Percentiles rank a stretch among this genome's conserved stretches.
phyloP scores from a whole-genome alignment of 192 early-diverging fungal genomes.

The Coemansia sp. region DNA sequence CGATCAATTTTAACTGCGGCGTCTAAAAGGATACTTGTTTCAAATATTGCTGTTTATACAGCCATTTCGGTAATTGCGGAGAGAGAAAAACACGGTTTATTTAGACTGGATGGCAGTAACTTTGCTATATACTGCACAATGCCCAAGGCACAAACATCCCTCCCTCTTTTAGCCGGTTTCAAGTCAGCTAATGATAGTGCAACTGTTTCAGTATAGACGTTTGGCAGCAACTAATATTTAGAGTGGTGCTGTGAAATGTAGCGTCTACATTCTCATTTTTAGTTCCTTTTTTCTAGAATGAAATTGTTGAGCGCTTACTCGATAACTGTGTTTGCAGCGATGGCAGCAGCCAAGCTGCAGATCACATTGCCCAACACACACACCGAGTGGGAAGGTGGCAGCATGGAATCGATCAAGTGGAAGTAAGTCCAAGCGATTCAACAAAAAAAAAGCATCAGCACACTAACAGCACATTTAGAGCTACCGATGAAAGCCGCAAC shows the following conservation, averaged over 20 bases:
- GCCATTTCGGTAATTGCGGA: neutral
- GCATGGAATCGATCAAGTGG: constrained; percentile 38
- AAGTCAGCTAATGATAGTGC: too few species aligned
- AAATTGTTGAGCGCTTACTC: constrained; percentile 12
- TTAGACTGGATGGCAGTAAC: neutral
- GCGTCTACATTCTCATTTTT: neutral
- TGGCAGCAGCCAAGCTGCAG: constrained; percentile 38
- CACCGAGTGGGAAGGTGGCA: constrained; percentile 46
- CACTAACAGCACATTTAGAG: constrained; percentile 11
- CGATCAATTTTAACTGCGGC: too few species aligned
- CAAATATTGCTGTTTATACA: too few species aligned
- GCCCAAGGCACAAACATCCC: too few species aligned
- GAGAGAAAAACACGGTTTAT: neutral
- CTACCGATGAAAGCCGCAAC: constrained; percentile 25
- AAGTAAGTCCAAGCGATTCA: constrained; percentile 28
- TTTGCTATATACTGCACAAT: too few species aligned
- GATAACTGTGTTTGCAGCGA: constrained; percentile 20
- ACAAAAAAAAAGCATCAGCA: too few species aligned
- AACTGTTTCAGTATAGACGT: too few species aligned
- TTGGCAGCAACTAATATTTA: too few species aligned
- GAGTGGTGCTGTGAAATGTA: too few species aligned
- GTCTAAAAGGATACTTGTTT: neutral
- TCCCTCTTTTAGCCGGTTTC: too few species aligned
- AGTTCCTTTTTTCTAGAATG: constrained; percentile 9
- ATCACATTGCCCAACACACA: constrained; percentile 47